Percentiles rank a stretch among this genome's conserved stretches.
phyloP scores from a whole-genome alignment of 768 basidiomycete genomes.

The Boletus subcaerulescens region DNA sequence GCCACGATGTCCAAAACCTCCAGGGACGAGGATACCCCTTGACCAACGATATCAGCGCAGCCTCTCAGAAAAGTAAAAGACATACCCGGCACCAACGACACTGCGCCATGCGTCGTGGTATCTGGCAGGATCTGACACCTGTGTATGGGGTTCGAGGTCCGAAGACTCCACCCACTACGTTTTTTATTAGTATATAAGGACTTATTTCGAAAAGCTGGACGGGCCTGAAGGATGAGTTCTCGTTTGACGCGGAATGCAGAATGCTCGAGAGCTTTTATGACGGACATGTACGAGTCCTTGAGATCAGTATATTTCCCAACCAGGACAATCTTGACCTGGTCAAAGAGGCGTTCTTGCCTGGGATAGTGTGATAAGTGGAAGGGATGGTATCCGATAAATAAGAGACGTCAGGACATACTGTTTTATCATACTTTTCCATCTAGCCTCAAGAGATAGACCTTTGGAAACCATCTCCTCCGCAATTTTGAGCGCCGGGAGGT shows the following conservation, averaged over 20 bases:
- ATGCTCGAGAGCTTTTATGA: constrained; percentile 94
- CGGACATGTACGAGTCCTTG: constrained; percentile 98
- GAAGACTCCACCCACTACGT: constrained; percentile 94
- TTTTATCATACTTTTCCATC: constrained; percentile 83
- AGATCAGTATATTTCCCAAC: constrained; percentile 98
- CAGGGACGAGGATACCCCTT: constrained; percentile 95
- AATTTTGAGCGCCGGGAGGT: constrained; percentile 57
- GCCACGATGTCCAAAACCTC: constrained; percentile 91
- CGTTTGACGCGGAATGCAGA: constrained; percentile 90
- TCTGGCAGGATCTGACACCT: constrained; percentile 74
- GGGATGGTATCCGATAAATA: neutral
- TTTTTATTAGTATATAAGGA: constrained; percentile 5
- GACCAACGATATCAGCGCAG: constrained; percentile 9
- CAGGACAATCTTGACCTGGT: constrained; percentile 83
- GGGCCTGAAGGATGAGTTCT: constrained; percentile 76
- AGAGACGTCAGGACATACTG: constrained; percentile 46
- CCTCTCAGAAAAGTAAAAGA: constrained; percentile 6
- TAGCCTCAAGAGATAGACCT: constrained; percentile 61
- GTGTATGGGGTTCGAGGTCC: constrained; percentile 79
- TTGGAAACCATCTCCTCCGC: constrained; percentile 53
- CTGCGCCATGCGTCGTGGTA: constrained; percentile 97
- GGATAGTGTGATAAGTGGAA: constrained; percentile 2
- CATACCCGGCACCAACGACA: constrained; percentile 85
- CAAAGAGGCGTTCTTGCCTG: constrained; percentile 93
- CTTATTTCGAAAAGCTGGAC: constrained; percentile 21